Percentiles rank a stretch among this genome's conserved stretches.
phyloP scores from a whole-genome alignment of 2,329 filamentous ascomycete genomes.

The Hirsutella thompsonii region DNA sequence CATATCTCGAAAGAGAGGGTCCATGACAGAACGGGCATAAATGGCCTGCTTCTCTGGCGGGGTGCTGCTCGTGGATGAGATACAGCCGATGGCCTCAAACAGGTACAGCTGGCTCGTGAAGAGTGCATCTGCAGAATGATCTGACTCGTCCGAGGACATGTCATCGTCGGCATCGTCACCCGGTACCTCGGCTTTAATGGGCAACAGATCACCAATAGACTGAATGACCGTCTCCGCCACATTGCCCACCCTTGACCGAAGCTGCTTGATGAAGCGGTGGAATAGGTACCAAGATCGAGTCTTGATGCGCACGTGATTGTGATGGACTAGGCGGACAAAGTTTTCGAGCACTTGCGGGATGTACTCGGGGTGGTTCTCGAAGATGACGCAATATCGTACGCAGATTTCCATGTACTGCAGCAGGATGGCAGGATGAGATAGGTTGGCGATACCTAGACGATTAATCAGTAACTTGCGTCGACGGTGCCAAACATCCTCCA shows the following conservation, averaged over 20 bases:
- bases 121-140: conserved; percentile 77
- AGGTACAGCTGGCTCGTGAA: conserved; percentile 88
- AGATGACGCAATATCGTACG: conserved; percentile 85
- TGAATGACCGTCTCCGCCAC: conserved; percentile 86
- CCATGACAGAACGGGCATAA: conserved; percentile 78
- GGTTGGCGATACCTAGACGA: conserved; percentile 60
- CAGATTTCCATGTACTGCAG: conserved; percentile 98
- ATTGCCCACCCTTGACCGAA: conserved; percentile 73
- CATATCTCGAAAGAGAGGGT: conserved; percentile 82
- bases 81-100: conserved; percentile 88
- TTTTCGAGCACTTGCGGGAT: conserved; percentile 82
- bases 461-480: background rate
- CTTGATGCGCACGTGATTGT: conserved; percentile 74
- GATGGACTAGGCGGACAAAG: conserved; percentile 83
- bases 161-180: conserved; percentile 70
- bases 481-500: conserved; percentile 4
- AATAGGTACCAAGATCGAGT: conserved; percentile 96
- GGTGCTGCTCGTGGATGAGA: conserved; percentile 69
- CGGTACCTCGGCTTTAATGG: conserved; percentile 81
- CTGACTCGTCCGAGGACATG: conserved; percentile 88
- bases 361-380: conserved; percentile 69
- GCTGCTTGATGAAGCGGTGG: conserved; percentile 78
- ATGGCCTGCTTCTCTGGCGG: conserved; percentile 75
- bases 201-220: conserved; percentile 75
- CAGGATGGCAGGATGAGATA: conserved; percentile 81